Percentiles rank a stretch among this genome's conserved stretches.
Conservation (phyloP, 2,329 filamentous ascomycete species). For the Pseudocercospora cruenta region DNA sequence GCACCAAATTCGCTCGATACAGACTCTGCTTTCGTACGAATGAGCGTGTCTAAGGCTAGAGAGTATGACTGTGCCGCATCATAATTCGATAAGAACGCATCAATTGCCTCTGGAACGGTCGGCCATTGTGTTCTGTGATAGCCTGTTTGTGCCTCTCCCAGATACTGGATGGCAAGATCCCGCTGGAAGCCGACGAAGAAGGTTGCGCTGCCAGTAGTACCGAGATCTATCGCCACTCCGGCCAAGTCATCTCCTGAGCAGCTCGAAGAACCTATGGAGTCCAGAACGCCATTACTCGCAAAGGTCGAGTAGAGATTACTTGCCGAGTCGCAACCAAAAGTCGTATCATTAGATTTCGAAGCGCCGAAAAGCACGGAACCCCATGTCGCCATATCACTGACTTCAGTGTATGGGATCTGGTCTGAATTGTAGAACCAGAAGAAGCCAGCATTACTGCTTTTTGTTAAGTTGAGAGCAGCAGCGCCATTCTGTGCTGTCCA, state of each 20-base stretch:
- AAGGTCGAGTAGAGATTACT: slow-evolving; percentile 24
- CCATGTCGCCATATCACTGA: slow-evolving; percentile 31
- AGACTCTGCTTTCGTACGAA: slow-evolving; percentile 28
- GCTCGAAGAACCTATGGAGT: neutral
- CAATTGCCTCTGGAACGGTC: slow-evolving; percentile 26
- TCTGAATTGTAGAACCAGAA: slow-evolving; percentile 32
- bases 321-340: slow-evolving; percentile 18
- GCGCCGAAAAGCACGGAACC: slow-evolving; percentile 30
- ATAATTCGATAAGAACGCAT: slow-evolving; percentile 30
- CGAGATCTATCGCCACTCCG: slow-evolving; percentile 26
- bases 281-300: slow-evolving; percentile 16
- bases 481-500: slow-evolving; percentile 41
- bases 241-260: slow-evolving; percentile 25
- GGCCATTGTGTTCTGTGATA: slow-evolving; percentile 32
- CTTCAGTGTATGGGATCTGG: slow-evolving; percentile 30
- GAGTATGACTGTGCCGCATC: slow-evolving; percentile 21
- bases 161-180: slow-evolving; percentile 29
- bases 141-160: slow-evolving; percentile 32
- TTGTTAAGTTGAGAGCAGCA: slow-evolving; percentile 29
- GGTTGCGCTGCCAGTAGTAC: slow-evolving; percentile 17
- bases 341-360: neutral
- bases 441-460: slow-evolving; percentile 18
- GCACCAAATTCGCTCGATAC: slow-evolving; percentile 29
- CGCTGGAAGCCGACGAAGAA: slow-evolving; percentile 34
- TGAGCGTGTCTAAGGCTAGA: slow-evolving; percentile 24